These are phyloP conservation scores for Saccharomycopsis guyanensis DNA, from an alignment of 805 yeast genomes.

Conservation along the genomic window DNA sequence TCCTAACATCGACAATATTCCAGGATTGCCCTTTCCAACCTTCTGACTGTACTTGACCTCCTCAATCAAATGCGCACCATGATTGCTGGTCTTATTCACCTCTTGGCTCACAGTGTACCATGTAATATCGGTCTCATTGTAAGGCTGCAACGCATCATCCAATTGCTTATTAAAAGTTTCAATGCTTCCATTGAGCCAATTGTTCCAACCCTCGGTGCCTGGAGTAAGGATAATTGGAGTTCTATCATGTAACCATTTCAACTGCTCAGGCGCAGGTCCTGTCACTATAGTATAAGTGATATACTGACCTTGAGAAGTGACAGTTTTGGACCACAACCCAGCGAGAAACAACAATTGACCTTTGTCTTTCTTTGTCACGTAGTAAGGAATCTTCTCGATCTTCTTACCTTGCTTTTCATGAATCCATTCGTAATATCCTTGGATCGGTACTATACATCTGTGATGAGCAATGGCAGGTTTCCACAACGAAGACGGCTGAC, in stretches of 20 bases:
- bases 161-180: conserved; percentile 10
- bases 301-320: conserved; percentile 22
- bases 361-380: conserved; percentile 42
- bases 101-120: conserved; percentile 50
- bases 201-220: conserved; percentile 45
- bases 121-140: conserved; percentile 33
- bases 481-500: conserved; percentile 50
- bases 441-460: conserved; percentile 71
- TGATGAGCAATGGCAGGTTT: conserved; percentile 29
- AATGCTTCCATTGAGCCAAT: conserved; percentile 41
- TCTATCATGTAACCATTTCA: conserved; percentile 66
- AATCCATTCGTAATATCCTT: conserved; percentile 85
- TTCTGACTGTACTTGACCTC: conserved; percentile 21
- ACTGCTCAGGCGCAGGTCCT: conserved; percentile 52
- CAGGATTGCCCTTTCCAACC: neutral
- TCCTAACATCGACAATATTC: neutral
- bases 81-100: conserved; percentile 55
- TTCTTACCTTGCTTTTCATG: conserved; percentile 26
- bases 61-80: conserved; percentile 31
- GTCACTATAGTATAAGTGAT: conserved; percentile 67
- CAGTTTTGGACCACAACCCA: conserved; percentile 36
- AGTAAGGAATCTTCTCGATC: conserved; percentile 54
- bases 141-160: conserved; percentile 35
- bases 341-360: conserved; percentile 56
- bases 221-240: conserved; percentile 71